Evolutionary conservation across 257 asterid genomes (phyloP).

Genomic region (Linaria vulgaris): DNA sequence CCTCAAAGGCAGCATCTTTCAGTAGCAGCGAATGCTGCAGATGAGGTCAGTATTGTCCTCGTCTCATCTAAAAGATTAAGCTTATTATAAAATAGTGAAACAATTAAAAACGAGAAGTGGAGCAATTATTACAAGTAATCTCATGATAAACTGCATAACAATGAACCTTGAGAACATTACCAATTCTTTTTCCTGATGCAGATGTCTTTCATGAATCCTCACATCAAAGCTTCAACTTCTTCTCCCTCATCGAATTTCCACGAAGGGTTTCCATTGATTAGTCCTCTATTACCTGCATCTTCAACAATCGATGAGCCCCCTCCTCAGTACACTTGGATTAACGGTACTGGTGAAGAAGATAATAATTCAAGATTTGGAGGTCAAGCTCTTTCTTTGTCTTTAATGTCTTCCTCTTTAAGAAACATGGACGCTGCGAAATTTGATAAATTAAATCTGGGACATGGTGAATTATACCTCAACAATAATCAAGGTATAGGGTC

Average conservation of each 20-base stretch:
- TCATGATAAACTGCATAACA: no score
- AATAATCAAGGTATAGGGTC: not conserved
- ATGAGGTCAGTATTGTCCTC: constrained; percentile 29
- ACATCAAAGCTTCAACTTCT: constrained; percentile 33
- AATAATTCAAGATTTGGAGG: constrained; percentile 38
- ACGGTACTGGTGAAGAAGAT: constrained; percentile 27
- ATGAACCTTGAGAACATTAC: no score
- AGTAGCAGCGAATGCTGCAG: constrained; percentile 28
- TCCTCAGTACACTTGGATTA: constrained; percentile 43
- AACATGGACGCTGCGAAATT: constrained; percentile 61
- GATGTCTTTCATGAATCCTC: constrained; percentile 46
- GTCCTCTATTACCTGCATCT: not conserved
- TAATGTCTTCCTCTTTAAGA: constrained; percentile 75
- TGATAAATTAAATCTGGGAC: constrained; percentile 49
- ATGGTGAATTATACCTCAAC: constrained; percentile 36
- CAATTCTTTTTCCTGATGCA: constrained; percentile 32
- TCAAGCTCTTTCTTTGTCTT: constrained; percentile 77
- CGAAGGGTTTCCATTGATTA: constrained; percentile 43
- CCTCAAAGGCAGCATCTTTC: constrained; percentile 44
- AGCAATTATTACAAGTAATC: no score
- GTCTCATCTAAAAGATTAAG: no score
- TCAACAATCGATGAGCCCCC: constrained; percentile 30
- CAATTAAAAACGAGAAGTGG: no score
- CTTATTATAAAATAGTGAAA: no score
- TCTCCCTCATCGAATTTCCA: constrained; percentile 33